Conservation (phyloP, 495 filamentous ascomycete species). For the Cladorrhinum samala region DNA sequence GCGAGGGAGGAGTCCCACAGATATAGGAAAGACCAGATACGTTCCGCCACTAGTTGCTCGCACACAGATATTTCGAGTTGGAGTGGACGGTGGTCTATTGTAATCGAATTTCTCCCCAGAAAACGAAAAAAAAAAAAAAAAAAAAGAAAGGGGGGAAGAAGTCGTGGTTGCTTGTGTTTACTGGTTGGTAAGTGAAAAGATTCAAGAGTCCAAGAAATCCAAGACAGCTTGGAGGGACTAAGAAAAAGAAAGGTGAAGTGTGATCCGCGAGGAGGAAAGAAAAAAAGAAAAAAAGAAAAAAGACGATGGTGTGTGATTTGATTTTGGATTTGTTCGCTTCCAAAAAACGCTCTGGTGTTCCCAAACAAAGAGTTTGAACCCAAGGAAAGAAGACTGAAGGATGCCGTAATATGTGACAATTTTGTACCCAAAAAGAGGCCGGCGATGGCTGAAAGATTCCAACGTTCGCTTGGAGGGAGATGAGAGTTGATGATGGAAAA, state of each 20-base stretch:
- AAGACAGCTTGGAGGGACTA: too few species aligned
- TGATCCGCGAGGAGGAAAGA: background rate
- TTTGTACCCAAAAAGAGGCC: slow-evolving; percentile 3
- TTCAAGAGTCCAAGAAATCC: too few species aligned
- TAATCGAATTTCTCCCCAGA: too few species aligned
- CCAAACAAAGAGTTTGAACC: background rate
- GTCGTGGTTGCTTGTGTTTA: too few species aligned
- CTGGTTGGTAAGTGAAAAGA: too few species aligned
- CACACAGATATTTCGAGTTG: too few species aligned
- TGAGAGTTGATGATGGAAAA: background rate
- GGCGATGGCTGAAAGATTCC: background rate
- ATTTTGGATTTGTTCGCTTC: slow-evolving; percentile 1
- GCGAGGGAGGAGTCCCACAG: background rate
- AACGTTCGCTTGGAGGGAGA: background rate
- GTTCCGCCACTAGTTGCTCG: too few species aligned
- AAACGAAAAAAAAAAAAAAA: too few species aligned
- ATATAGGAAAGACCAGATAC: too few species aligned
- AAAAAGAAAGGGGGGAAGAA: too few species aligned
- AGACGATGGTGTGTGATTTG: background rate
- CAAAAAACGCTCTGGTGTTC: slow-evolving; percentile 4
- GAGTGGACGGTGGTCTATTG: too few species aligned
- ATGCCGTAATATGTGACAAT: slow-evolving; percentile 1
- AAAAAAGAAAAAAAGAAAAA: background rate
- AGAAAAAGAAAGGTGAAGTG: too few species aligned
- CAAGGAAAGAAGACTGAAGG: background rate